Base-by-base conservation (phyloP, 495 filamentous ascomycete genomes). In the Neurospora tetraspora region DNA sequence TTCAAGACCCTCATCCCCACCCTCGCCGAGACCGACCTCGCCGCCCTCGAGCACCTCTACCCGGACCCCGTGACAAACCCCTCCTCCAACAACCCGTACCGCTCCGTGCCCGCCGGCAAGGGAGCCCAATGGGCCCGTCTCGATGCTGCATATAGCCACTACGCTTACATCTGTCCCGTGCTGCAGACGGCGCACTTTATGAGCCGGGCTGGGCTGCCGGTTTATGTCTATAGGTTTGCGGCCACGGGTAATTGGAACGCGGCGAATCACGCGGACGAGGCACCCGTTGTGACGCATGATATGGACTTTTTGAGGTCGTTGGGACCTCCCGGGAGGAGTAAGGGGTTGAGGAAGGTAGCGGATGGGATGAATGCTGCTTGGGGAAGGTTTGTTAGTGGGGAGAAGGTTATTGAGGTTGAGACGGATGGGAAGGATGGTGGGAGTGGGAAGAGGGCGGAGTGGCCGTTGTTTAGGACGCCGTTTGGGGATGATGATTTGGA, bases 151-250 rank as follows among this genome's bases (percentile, higher is more conserved):
- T 92, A 91, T 71, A 86, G 82, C 0, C 88, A 92, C 74, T 92
- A 91, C 78, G 89, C 89, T 0, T 91, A 91, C 71, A 87, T 90
- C 45, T 89, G 87, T 39, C 89, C 89, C 0, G 89, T 91, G 1
- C 82, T 89, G 3, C 88, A 91, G 74, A 88, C 89, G 3, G 88
- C 86, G 4, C 80, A 86, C 38, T 85, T 85, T 68, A 84, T 88
- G 7, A 45, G 73, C 53, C 7, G 31, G 18, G 74, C 72, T 1
- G 72, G 73, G 0, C 8, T 42, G 0, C 80, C 84, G 0, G 86
- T 90, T 0, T 89, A 88, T 38, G 79, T 90, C 0, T 91, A 91
- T 73, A 84, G 87, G 72, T 91, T 85, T 80, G 89, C 88, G 5
- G 79, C 89, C 0, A 84, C 83, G 9, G 84, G 84, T 0, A 65